phyloP scores from a whole-genome alignment of 2,329 filamentous ascomycete species.

The Annulohypoxylon truncatum region DNA sequence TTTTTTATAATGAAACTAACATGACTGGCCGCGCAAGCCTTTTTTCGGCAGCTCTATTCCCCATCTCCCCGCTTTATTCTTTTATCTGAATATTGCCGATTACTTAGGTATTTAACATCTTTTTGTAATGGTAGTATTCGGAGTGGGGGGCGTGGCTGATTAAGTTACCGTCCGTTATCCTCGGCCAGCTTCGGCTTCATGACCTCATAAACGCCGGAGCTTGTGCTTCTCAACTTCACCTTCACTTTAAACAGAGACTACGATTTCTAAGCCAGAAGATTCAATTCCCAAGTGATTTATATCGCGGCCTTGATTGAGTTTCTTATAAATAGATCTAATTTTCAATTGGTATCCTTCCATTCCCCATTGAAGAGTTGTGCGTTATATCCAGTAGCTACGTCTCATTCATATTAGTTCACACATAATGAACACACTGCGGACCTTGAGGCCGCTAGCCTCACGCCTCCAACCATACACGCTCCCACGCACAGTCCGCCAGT shows the following conservation, averaged over 20 bases:
- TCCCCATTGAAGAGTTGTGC: conserved; percentile 6
- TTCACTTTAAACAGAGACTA: neutral
- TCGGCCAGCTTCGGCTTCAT: conserved; percentile 40
- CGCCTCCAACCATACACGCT: conserved; percentile 69
- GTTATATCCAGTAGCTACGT: conserved; percentile 13
- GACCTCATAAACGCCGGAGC: conserved; percentile 23
- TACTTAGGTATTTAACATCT: neutral
- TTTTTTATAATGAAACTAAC: conserved; percentile 10
- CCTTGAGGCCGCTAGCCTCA: conserved; percentile 70
- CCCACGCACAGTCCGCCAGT: conserved; percentile 65
- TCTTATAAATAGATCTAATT: conserved; percentile 1
- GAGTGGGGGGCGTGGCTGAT: conserved; percentile 24
- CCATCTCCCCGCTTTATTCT: conserved; percentile 1
- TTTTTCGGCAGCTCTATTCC: neutral
- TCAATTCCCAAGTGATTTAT: neutral
- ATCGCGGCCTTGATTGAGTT: neutral
- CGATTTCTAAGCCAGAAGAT: neutral
- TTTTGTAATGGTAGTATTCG: neutral
- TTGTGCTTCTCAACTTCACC: conserved; percentile 9
- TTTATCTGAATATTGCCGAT: conserved; percentile 15
- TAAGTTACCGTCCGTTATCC: conserved; percentile 23
- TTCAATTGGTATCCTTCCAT: conserved; percentile 9
- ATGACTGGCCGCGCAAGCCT: conserved; percentile 23
- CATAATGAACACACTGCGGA: conserved; percentile 66
- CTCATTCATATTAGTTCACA: conserved; percentile 10